These are phyloP conservation scores for Apodospora peruviana DNA, from an alignment of 495 filamentous ascomycete genomes.

Conservation along the genomic window DNA sequence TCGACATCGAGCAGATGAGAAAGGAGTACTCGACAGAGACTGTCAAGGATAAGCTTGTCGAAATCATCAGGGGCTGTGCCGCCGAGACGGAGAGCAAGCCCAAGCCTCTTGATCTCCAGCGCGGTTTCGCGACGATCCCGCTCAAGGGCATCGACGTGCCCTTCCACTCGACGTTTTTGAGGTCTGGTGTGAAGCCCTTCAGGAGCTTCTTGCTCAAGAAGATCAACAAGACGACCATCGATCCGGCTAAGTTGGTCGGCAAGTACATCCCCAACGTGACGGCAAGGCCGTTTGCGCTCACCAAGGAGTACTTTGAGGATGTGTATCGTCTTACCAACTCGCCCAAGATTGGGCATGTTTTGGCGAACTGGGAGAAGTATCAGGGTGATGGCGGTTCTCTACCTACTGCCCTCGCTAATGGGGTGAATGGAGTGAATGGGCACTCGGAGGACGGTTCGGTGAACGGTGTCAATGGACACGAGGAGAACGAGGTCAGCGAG, in stretches of 20 bases:
- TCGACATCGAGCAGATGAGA: slow-evolving; percentile 91
- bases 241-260: slow-evolving; percentile 89
- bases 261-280: slow-evolving; percentile 99
- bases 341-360: slow-evolving; percentile 80
- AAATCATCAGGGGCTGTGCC: slow-evolving; percentile 76
- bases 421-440: background rate
- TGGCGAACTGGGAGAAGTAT: slow-evolving; percentile 78
- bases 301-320: slow-evolving; percentile 98
- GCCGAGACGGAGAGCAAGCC: slow-evolving; percentile 84
- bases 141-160: slow-evolving; percentile 96
- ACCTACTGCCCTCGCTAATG: slow-evolving; percentile 44
- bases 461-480: too few species aligned
- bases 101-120: slow-evolving; percentile 77
- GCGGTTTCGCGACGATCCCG: slow-evolving; percentile 94
- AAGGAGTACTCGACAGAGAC: slow-evolving; percentile 74
- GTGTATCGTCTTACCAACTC: slow-evolving; percentile 91
- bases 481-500: background rate
- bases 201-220: slow-evolving; percentile 96
- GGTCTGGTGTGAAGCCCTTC: slow-evolving; percentile 98
- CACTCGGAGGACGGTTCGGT: too few species aligned
- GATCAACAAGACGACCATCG: slow-evolving; percentile 97
- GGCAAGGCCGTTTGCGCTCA: slow-evolving; percentile 87
- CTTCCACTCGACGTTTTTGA: slow-evolving; percentile 97
- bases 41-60: slow-evolving; percentile 39
- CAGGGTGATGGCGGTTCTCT: slow-evolving; percentile 22